A percentile compares a stretch with the other conserved stretches of the same genome.
These are phyloP conservation scores for Acanthamoeba quina DNA, from an alignment of 208 protist species.

Conservation along the genomic window DNA sequence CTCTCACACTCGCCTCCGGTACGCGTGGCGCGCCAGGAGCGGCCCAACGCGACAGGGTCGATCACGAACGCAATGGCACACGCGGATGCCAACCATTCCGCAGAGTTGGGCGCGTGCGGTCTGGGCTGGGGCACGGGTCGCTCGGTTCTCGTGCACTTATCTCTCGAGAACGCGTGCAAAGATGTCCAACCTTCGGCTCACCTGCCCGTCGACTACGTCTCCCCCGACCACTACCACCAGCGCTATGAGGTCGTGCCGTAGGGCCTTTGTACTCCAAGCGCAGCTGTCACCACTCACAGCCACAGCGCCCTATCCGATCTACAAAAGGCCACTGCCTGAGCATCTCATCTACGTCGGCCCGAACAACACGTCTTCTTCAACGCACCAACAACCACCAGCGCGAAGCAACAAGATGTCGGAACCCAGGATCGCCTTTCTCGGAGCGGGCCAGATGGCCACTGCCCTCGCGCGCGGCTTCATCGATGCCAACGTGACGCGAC, in stretches of 20 bases:
- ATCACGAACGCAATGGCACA: not conserved
- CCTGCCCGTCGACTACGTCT: too few relatives aligned
- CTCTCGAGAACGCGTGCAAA: not conserved
- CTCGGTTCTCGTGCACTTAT: not conserved
- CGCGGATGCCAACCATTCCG: not conserved
- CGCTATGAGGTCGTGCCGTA: not conserved
- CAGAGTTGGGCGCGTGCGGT: not conserved
- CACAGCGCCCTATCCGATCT: not conserved
- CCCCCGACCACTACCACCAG: not conserved
- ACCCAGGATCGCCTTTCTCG: slow-evolving; percentile 93
- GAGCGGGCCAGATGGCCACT: slow-evolving; percentile 95
- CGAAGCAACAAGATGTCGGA: not conserved
- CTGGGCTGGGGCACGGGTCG: not conserved
- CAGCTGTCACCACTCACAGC: not conserved
- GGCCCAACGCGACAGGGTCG: too few relatives aligned
- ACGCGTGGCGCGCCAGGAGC: too few relatives aligned
- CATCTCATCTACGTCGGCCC: not conserved
- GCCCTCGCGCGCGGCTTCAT: slow-evolving; percentile 73
- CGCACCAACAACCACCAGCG: not conserved
- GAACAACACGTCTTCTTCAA: not conserved
- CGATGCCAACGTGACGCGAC: slow-evolving; percentile 47
- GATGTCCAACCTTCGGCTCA: not conserved
- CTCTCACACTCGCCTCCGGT: too few relatives aligned
- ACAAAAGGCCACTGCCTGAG: not conserved
- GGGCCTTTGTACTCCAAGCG: slow-evolving; percentile 7